A percentile compares a stretch with the other conserved stretches of the same genome.
Conservation (phyloP, 768 basidiomycete species). For the Suillus occidentalis region DNA sequence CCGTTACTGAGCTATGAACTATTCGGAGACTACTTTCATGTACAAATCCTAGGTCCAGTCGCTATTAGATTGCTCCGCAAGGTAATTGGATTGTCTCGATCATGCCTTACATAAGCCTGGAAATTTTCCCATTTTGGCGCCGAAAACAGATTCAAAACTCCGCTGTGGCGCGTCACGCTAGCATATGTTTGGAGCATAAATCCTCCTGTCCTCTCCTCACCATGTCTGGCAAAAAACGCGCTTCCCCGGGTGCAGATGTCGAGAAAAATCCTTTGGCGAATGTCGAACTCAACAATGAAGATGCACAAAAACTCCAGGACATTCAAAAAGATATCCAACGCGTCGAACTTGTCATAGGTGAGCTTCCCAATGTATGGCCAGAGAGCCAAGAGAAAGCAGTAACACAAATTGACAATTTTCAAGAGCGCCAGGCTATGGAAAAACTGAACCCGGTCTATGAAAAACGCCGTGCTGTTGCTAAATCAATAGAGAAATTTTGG, state of each 20-base stretch:
- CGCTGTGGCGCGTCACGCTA: slow-evolving; percentile 5
- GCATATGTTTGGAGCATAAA: background rate
- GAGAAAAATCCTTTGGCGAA: slow-evolving; percentile 67
- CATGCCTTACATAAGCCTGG: background rate
- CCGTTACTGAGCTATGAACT: background rate
- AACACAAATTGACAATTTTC: slow-evolving; percentile 13
- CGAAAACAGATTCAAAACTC: slow-evolving; percentile 1
- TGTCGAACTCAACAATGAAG: slow-evolving; percentile 69
- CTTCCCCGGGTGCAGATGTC: slow-evolving; percentile 75
- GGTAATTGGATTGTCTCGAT: background rate
- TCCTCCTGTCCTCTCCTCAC: slow-evolving; percentile 7
- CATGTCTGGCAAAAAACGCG: slow-evolving; percentile 64
- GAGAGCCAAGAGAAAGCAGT: background rate
- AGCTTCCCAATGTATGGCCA: slow-evolving; percentile 25
- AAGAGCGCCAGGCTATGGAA: slow-evolving; percentile 66
- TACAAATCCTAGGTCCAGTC: background rate
- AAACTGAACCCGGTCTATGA: slow-evolving; percentile 63
- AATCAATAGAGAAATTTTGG: slow-evolving; percentile 79
- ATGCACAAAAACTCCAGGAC: slow-evolving; percentile 64
- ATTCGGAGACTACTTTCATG: background rate
- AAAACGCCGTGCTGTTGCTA: slow-evolving; percentile 65
- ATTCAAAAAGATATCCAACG: slow-evolving; percentile 71
- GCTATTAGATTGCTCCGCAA: too few relatives aligned
- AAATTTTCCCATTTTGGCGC: slow-evolving; percentile 5
- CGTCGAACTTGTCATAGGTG: slow-evolving; percentile 72